These are phyloP conservation scores for Metschnikowia colocasiae DNA, from an alignment of 805 yeast genomes.

Conservation along the genomic window DNA sequence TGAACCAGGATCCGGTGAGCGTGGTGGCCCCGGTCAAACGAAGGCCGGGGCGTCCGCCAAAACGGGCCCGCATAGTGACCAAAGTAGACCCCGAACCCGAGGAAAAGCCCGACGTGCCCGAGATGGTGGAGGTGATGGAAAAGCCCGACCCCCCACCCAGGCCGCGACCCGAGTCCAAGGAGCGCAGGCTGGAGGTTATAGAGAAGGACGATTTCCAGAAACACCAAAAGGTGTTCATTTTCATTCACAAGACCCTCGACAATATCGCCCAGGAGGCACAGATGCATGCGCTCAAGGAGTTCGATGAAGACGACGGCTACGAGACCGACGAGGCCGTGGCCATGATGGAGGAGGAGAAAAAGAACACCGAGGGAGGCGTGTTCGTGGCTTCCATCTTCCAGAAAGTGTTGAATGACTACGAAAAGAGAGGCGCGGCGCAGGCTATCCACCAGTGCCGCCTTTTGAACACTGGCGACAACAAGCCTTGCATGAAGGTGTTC, in stretches of 20 bases:
- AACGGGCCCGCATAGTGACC: neutral
- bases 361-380: neutral
- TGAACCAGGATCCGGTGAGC: conserved; percentile 18
- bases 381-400: conserved; percentile 14
- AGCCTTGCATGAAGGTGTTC: conserved; percentile 38
- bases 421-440: conserved; percentile 9
- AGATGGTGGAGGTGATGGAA: neutral
- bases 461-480: conserved; percentile 29
- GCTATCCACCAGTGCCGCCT: conserved; percentile 38
- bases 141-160: neutral
- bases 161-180: neutral
- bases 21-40: neutral
- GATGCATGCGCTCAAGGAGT: conserved; percentile 4
- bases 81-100: neutral
- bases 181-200: neutral
- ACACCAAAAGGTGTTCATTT: conserved; percentile 8
- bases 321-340: conserved; percentile 11
- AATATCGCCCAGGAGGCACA: conserved; percentile 8
- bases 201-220: conserved; percentile 7
- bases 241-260: conserved; percentile 8
- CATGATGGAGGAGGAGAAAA: conserved; percentile 6
- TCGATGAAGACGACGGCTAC: conserved; percentile 11
- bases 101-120: neutral
- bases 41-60: neutral
- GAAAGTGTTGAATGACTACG: conserved; percentile 12